Evolutionary conservation across 352 stramenopile species (phyloP), one percentile per base, ranked within the genome.

Genomic region (Thalassiosira livingstoniorum): DNA sequence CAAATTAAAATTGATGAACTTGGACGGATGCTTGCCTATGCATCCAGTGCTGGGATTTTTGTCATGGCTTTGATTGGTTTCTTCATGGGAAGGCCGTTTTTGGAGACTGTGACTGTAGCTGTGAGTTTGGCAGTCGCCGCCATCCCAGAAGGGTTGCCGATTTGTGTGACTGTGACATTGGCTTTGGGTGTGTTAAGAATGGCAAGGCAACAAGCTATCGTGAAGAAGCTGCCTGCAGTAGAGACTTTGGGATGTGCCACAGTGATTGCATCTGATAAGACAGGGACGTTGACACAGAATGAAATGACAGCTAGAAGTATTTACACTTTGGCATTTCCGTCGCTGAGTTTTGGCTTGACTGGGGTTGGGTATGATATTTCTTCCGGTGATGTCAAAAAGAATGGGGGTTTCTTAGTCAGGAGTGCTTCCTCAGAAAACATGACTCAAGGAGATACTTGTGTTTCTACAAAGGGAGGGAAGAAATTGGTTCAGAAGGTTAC

Each of bases 201-300:
- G 97, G 97, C 97, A 35, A 95, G 97, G 89, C 96, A 97, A 75
- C 98, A 98, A 76, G 97, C 96, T 0, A 99, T 99, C 82, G 97
- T 99, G 57, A 98, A 98, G 74, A 98, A 99, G 77, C 89, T 99
- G 35, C 96, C 97, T 7, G 98, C 97, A 0, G 97, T 99, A 0
- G 98, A 99, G 93, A 98, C 97, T 11, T 91, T 99, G 3, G 98
- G 98, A 18, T 99, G 96, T 90, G 98, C 92, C 1, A 95, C 89
- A 1, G 83, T 94, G 0, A 80, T 97, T 39, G 92, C 87, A 27
- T 92, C 87, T 0, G 94, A 97, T 82, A 98, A 98, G 80, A 98
- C 95, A 7, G 98, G 98, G 2, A 99, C 98, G 34, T 91, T 99
- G n/a, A 99, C 98, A 18, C 97, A 97, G 64, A 99, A 99, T 92